phyloP scores from a whole-genome alignment of 352 stramenopile species.

The Globisporangium iwayamae region DNA sequence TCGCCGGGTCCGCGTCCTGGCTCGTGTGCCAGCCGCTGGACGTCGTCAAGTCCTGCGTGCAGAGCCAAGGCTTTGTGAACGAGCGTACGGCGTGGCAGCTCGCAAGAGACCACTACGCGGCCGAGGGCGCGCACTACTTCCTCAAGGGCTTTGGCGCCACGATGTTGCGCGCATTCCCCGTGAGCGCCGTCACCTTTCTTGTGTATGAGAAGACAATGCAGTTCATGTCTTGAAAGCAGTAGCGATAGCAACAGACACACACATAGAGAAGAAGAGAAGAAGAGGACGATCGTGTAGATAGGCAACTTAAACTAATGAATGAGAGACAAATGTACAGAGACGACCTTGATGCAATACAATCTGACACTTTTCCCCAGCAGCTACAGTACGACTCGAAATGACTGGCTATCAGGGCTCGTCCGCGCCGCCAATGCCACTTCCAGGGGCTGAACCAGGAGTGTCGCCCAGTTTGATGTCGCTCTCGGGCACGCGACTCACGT shows the following conservation, averaged over 20 bases:
- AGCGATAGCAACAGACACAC: slow-evolving; percentile 10
- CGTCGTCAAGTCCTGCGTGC: slow-evolving; percentile 89
- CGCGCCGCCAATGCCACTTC: neutral
- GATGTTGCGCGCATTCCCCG: slow-evolving; percentile 77
- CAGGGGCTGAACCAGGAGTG: neutral
- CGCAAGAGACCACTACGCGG: slow-evolving; percentile 34
- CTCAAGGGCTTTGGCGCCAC: slow-evolving; percentile 80
- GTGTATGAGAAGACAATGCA: slow-evolving; percentile 85
- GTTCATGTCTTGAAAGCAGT: slow-evolving; percentile 42
- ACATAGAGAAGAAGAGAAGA: slow-evolving; percentile 2
- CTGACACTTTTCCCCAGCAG: neutral
- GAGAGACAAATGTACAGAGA: slow-evolving; percentile 12
- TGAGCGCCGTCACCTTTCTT: slow-evolving; percentile 82
- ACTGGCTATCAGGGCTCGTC: slow-evolving; percentile 8
- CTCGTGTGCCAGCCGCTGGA: slow-evolving; percentile 80
- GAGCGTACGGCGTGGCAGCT: slow-evolving; percentile 47
- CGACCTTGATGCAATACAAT: slow-evolving; percentile 2
- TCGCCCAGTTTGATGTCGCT: slow-evolving; percentile 44
- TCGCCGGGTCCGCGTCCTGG: slow-evolving; percentile 79
- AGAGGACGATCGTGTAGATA: neutral
- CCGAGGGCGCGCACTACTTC: slow-evolving; percentile 65
- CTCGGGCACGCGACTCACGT: slow-evolving; percentile 35
- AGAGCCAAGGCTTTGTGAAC: slow-evolving; percentile 56
- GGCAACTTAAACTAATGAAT: neutral
- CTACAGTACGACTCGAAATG: neutral